Conservation (phyloP, 2,329 filamentous ascomycete species). For the Diplocarpon rosae region DNA sequence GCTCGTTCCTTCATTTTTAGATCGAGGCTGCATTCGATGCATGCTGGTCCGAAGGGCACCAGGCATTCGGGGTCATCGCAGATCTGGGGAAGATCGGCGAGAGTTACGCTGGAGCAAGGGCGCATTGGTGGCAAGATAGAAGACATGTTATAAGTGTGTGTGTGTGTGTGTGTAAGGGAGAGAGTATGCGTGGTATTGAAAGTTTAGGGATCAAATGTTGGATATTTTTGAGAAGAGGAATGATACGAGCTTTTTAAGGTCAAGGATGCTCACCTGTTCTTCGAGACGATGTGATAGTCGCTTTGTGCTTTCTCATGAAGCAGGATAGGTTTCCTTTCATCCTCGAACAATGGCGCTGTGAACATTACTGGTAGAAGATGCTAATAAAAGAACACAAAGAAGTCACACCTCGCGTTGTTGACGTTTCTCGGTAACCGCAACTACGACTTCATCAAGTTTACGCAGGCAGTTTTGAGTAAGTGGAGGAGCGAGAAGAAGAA, state of each 20-base stretch:
- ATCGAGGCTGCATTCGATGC: not conserved
- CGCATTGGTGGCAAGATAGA: not conserved
- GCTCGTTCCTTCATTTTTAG: not conserved
- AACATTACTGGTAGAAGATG: not conserved
- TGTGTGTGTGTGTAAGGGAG: no score
- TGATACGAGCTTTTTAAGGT: not conserved
- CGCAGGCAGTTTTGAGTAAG: not conserved
- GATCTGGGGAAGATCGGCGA: not conserved
- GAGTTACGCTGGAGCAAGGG: not conserved
- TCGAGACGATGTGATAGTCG: not conserved
- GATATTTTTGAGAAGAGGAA: not conserved
- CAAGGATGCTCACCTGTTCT: not conserved
- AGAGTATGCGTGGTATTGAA: no score
- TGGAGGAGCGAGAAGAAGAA: no score
- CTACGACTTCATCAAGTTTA: not conserved
- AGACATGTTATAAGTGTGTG: not conserved
- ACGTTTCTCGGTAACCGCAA: not conserved
- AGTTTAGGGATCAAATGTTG: not conserved
- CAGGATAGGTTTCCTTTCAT: not conserved
- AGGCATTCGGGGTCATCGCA: not conserved
- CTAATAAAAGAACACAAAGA: not conserved
- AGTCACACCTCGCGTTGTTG: not conserved
- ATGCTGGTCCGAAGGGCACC: not conserved
- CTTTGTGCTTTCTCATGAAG: not conserved
- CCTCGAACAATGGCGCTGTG: not conserved